Evolutionary conservation across 2,329 filamentous ascomycete genomes (phyloP).

Genomic region (Neurospora sp.): DNA sequence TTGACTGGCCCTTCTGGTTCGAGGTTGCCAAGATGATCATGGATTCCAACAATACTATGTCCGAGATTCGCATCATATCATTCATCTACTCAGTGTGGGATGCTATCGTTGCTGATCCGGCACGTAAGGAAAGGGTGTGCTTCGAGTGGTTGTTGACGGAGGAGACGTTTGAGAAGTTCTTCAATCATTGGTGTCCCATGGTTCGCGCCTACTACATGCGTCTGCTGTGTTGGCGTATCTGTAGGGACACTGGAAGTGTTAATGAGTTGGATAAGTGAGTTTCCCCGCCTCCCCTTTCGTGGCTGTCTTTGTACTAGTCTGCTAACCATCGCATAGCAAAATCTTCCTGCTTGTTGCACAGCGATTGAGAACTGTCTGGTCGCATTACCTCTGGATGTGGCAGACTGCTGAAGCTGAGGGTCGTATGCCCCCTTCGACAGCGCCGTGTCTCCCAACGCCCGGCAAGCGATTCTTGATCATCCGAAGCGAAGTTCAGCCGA

Average conservation of each 20-base stretch:
- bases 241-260: constrained; percentile 59
- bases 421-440: constrained; percentile 56
- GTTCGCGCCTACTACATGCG: constrained; percentile 89
- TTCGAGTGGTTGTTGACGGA: constrained; percentile 65
- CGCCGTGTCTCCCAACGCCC: constrained; percentile 75
- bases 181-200: constrained; percentile 95
- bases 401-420: constrained; percentile 50
- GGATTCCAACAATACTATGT: constrained; percentile 78
- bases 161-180: constrained; percentile 67
- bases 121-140: constrained; percentile 61
- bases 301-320: constrained; percentile 11
- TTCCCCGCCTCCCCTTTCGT: constrained; percentile 26
- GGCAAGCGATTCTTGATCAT: constrained; percentile 83
- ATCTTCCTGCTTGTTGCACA: constrained; percentile 60
- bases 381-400: constrained; percentile 67
- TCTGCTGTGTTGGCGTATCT: constrained; percentile 79
- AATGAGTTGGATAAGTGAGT: constrained; percentile 59
- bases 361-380: constrained; percentile 64
- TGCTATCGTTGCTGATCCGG: constrained; percentile 52
- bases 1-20: constrained; percentile 82
- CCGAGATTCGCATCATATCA: constrained; percentile 74
- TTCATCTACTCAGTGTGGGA: constrained; percentile 77
- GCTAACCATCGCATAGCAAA: constrained; percentile 35
- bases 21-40: constrained; percentile 70
- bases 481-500: constrained; percentile 54